Percentiles rank a stretch among this genome's conserved stretches.
These are phyloP conservation scores for Cercospora zeina DNA, from an alignment of 2,329 filamentous ascomycete species.

Conservation along the genomic window DNA sequence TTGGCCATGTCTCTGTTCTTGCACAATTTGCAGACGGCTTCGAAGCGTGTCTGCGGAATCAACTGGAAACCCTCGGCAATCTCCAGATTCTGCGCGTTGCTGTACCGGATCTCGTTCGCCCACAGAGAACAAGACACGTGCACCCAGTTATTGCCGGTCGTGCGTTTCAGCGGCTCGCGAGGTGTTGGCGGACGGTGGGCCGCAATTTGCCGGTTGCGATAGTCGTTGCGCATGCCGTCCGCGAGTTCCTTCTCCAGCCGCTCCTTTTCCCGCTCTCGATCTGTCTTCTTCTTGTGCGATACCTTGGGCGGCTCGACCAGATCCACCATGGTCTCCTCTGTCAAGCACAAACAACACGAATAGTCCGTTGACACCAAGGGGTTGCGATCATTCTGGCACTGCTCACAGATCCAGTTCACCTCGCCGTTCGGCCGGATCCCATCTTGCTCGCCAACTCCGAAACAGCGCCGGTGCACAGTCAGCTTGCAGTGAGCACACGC, in stretches of 20 bases:
- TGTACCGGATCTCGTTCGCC: constrained; percentile 91
- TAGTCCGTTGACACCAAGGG: constrained; percentile 92
- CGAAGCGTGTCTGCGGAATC: constrained; percentile 71
- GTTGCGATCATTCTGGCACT: constrained; percentile 90
- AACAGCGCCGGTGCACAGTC: constrained; percentile 88
- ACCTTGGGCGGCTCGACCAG: constrained; percentile 79
- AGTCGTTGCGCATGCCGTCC: constrained; percentile 74
- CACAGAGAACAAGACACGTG: constrained; percentile 92
- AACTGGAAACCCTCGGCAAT: constrained; percentile 87
- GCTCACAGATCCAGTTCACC: constrained; percentile 91
- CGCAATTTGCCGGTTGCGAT: constrained; percentile 78
- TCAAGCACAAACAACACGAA: constrained; percentile 87
- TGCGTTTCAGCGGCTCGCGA: constrained; percentile 88
- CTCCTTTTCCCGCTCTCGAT: constrained; percentile 88
- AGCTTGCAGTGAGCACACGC: constrained; percentile 87
- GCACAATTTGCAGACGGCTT: constrained; percentile 81
- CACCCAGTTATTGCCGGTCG: constrained; percentile 96
- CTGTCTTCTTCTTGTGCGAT: constrained; percentile 83
- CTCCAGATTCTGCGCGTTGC: constrained; percentile 75
- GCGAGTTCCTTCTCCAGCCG: constrained; percentile 81
- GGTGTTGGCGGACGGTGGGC: constrained; percentile 80
- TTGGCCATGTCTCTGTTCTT: constrained; percentile 57
- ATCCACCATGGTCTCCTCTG: constrained; percentile 77
- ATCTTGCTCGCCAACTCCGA: constrained; percentile 70
- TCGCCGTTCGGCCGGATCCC: constrained; percentile 53